Base-by-base conservation (phyloP, 2,329 filamentous ascomycete genomes). In the Pleurostoma richardsiae region DNA sequence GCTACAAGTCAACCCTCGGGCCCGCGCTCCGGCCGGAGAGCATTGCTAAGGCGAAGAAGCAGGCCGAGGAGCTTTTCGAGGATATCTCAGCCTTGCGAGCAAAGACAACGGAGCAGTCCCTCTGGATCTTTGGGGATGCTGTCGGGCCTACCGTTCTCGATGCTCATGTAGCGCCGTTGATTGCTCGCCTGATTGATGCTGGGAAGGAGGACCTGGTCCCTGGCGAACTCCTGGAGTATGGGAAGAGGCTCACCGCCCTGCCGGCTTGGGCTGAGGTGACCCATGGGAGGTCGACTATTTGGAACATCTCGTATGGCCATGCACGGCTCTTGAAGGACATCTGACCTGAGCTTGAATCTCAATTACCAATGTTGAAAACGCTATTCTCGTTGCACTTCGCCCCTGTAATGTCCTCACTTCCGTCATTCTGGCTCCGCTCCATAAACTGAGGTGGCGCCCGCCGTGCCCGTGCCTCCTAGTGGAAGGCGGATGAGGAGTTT, bases 241-340 rank as follows among this genome's bases (percentile, higher is more conserved):
- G 48, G 26, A 43, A 41, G 30, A 28, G 39, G 3, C 19, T 38
- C 29, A 40, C 41, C 26, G 40, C 27, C 19, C 29, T 47, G 3
- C 48, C 48, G 3, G n/a, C 40, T 5, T 54, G 50, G 52, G 36
- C 45, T 5, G 42, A 38, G 43, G 48, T 48, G 10, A 51, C 45
- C 42, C 50, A 49, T 28, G 52, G 50, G 8, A 44, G 48, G 44
- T 43, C 47, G 39, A 54, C 52, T 39, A 40, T 30, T 29, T 54
- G 44, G 44, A 40, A 53, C 5, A 19, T 8, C 2, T 6, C 5
- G 7, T 48, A 48, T 19, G 42, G 46, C 28, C 46, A 45, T 30
- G 46, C 39, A 4, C 29, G 28, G 8, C 33, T 40, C 11, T 30
- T 47, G 10, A 8, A 30, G 10, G 41, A 47, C 19, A 10, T 47